These are phyloP conservation scores for Pichia inconspicua DNA, from an alignment of 1,139 yeast genomes.

Conservation along the genomic window DNA sequence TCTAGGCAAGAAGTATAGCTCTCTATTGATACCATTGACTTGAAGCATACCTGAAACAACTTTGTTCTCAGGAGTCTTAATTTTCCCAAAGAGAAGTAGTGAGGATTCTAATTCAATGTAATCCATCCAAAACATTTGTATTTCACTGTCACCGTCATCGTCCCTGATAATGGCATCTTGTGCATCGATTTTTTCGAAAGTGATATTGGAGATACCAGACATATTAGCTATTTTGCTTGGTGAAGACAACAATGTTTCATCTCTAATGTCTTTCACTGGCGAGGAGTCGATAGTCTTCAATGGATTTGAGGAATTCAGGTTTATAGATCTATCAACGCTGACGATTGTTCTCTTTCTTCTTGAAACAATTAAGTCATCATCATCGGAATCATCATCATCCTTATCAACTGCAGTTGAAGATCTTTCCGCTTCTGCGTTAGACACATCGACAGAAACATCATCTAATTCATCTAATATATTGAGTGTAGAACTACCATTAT, in stretches of 20 bases:
- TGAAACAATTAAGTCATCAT: constrained; percentile 39
- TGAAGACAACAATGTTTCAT: constrained; percentile 17
- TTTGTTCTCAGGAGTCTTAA: constrained; percentile 49
- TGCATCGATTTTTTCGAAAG: constrained; percentile 39
- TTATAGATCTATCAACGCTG: constrained; percentile 28
- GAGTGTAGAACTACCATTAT: background rate
- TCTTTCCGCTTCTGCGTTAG: background rate
- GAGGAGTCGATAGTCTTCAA: constrained; percentile 20
- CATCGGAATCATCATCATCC: constrained; percentile 21
- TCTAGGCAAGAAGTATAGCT: constrained; percentile 74
- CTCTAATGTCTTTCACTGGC: constrained; percentile 18
- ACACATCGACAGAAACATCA: constrained; percentile 10
- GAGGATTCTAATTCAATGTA: constrained; percentile 69
- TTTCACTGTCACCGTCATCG: constrained; percentile 30
- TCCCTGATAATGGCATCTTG: constrained; percentile 34
- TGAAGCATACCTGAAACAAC: constrained; percentile 74
- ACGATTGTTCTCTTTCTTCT: constrained; percentile 39
- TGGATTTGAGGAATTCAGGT: constrained; percentile 21
- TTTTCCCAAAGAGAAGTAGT: constrained; percentile 78
- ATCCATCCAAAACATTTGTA: constrained; percentile 87
- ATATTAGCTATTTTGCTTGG: constrained; percentile 20
- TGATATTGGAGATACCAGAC: constrained; percentile 19
- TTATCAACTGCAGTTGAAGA: constrained; percentile 8
- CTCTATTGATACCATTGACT: constrained; percentile 61
- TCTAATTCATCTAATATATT: constrained; percentile 13